These are phyloP conservation scores for Sideroxylon spinosum DNA, from an alignment of 179 eudicot species.

Conservation along the genomic window DNA sequence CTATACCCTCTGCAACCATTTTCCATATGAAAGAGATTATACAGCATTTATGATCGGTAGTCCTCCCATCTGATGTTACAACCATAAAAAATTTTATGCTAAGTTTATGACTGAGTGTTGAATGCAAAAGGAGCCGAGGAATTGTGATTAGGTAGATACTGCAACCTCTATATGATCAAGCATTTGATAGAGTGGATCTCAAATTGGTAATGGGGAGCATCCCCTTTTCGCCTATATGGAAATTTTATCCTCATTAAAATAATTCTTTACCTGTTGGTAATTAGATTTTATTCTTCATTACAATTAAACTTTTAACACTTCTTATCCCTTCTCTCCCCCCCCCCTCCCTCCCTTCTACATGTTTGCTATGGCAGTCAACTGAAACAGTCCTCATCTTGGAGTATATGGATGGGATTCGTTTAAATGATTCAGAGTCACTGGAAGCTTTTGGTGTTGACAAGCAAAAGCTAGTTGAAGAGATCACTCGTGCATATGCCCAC, in stretches of 20 bases:
- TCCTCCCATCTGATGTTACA: not conserved
- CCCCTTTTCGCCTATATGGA: not conserved
- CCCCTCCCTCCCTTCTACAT: not conserved
- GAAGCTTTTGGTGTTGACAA: slow-evolving; percentile 77
- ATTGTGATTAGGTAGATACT: not conserved
- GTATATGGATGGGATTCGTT: slow-evolving; percentile 92
- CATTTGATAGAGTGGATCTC: not conserved
- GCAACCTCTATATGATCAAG: not conserved
- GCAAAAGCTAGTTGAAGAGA: slow-evolving; percentile 92
- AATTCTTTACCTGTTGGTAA: slow-evolving; percentile 3
- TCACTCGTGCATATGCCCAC: slow-evolving; percentile 95
- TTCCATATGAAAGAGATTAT: not conserved
- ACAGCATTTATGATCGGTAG: not conserved
- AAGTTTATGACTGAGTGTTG: not conserved
- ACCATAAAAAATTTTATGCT: not conserved
- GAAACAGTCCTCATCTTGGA: slow-evolving; percentile 86
- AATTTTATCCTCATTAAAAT: not conserved
- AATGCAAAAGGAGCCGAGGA: not conserved
- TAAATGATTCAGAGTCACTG: slow-evolving; percentile 74
- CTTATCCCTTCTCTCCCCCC: not conserved
- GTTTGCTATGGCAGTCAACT: slow-evolving; percentile 55
- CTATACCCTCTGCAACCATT: not conserved
- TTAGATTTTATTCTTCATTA: not conserved
- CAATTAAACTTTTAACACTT: not conserved
- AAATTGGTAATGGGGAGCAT: not conserved